Percentiles rank a stretch among this genome's conserved stretches.
These are phyloP conservation scores for Phylloboletellus chloephorus DNA, from an alignment of 1,284 basidiomycete genomes.

Conservation along the genomic window DNA sequence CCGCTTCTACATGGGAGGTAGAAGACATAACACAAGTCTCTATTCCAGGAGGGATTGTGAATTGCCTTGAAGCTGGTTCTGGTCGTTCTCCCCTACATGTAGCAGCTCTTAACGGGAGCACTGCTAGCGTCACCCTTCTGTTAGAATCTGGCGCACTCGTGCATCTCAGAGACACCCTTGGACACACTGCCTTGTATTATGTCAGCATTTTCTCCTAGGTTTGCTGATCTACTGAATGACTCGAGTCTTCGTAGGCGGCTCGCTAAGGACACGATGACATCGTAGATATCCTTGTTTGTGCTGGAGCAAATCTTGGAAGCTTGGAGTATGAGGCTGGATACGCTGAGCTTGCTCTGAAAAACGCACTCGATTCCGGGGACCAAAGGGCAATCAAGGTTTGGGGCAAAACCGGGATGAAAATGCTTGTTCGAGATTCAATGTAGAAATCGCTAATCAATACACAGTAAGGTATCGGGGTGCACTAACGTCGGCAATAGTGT, in stretches of 20 bases:
- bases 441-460: constrained; percentile 11
- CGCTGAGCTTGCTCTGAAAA: constrained; percentile 44
- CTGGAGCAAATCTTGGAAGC: constrained; percentile 71
- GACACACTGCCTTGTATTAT: constrained; percentile 81
- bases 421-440: not conserved
- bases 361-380: constrained; percentile 43
- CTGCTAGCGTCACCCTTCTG: constrained; percentile 51
- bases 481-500: constrained; percentile 6
- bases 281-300: constrained; percentile 64
- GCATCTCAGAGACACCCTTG: constrained; percentile 71
- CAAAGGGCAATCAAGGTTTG: constrained; percentile 45
- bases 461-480: constrained; percentile 18
- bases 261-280: constrained; percentile 57
- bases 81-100: constrained; percentile 78
- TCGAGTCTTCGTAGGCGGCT: constrained; percentile 48
- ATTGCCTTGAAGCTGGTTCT: constrained; percentile 62
- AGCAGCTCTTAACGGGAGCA: constrained; percentile 68
- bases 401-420: constrained; percentile 38
- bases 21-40: constrained; percentile 24
- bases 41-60: constrained; percentile 62
- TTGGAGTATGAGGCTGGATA: constrained; percentile 58
- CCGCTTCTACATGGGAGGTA: constrained; percentile 28
- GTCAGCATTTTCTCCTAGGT: constrained; percentile 36
- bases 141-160: constrained; percentile 82
- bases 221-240: not conserved